Evolutionary conservation across 441 rosid genomes (phyloP), one percentile per base, ranked within the genome.

Genomic region (Flueggea neowawraea): DNA sequence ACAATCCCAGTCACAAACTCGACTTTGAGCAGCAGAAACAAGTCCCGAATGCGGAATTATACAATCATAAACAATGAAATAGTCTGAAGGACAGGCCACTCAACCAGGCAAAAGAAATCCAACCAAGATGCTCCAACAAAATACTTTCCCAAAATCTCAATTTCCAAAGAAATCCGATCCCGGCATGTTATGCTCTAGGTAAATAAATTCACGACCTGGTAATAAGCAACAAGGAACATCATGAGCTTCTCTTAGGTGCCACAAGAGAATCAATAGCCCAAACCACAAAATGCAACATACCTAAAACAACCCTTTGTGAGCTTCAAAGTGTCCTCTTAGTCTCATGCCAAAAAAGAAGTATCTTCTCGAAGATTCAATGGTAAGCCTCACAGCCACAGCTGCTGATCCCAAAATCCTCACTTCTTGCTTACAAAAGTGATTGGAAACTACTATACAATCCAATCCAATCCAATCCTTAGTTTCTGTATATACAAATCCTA

Each of bases 121-220:
- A 55, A 65, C 61, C 61, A 57, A 68, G 66, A 65, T 44, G 14
- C 55, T 61, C 57, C 49, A 16, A 16, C 33, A 17, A 52, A 69
- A 51, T 58, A 61, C 14, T 17, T 67, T 52, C 66, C 33, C 9
- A 55, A 58, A 58, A 60, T 57, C 31, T 56, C 50, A 32, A 62
- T 52, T 51, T 54, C 57, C 33, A 58, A 53, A 52, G 16, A 63
- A 58, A 57, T 55, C 17, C 31, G 69, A 62, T 59, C 48, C 61
- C 59, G 16, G 28, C 44, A 2, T 59, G 59, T 57, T 31, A 14
- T 11, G 41, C 31, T 55, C 61, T 52, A 28, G 65, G 62, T 52
- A 69, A 67, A 57, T 17, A 70, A 33, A 60, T 66, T 12, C 55
- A 52, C 16, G 65, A 83, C 85, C 89, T 82, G 87, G 71, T 69